A percentile compares a stretch with the other conserved stretches of the same genome.
These are phyloP conservation scores for Antrodiella citrinella DNA, from an alignment of 768 basidiomycete genomes.

Conservation along the genomic window DNA sequence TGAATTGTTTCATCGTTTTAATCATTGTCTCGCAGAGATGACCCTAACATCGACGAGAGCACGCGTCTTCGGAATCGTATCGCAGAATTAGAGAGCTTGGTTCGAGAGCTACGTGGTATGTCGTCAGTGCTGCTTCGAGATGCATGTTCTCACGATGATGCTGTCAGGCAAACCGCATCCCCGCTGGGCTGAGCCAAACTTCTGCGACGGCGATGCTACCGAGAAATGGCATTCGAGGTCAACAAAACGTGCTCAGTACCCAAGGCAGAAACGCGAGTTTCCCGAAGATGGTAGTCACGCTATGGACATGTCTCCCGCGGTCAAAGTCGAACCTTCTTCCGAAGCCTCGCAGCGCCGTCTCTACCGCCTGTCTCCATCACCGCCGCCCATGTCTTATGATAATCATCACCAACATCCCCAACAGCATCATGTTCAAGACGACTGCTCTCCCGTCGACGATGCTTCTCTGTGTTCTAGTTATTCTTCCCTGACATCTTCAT, in stretches of 20 bases:
- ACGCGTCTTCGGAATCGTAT: conserved; percentile 82
- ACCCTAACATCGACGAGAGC: conserved; percentile 81
- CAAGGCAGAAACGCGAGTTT: conserved; percentile 17
- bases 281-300: conserved; percentile 14
- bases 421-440: conserved; percentile 9
- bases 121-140: not conserved
- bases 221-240: conserved; percentile 86
- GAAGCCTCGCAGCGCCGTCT: conserved; percentile 43
- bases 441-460: conserved; percentile 13
- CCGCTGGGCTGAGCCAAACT: conserved; percentile 75
- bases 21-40: conserved; percentile 47
- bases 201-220: conserved; percentile 71
- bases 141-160: not conserved
- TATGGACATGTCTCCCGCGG: conserved; percentile 13
- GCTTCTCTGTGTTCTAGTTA: conserved; percentile 13
- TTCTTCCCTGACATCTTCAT: conserved; percentile 19
- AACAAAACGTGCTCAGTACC: conserved; percentile 45
- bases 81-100: conserved; percentile 87
- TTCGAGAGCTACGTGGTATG: conserved; percentile 77
- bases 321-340: conserved; percentile 47
- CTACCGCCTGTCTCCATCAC: conserved; percentile 65
- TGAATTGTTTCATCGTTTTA: not conserved
- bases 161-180: conserved; percentile 74
- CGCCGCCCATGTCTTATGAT: conserved; percentile 5
- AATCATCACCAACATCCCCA: conserved; percentile 7